These are phyloP conservation scores for Phytophthora ohioensis DNA, from an alignment of 352 stramenopile species.

Conservation along the genomic window DNA sequence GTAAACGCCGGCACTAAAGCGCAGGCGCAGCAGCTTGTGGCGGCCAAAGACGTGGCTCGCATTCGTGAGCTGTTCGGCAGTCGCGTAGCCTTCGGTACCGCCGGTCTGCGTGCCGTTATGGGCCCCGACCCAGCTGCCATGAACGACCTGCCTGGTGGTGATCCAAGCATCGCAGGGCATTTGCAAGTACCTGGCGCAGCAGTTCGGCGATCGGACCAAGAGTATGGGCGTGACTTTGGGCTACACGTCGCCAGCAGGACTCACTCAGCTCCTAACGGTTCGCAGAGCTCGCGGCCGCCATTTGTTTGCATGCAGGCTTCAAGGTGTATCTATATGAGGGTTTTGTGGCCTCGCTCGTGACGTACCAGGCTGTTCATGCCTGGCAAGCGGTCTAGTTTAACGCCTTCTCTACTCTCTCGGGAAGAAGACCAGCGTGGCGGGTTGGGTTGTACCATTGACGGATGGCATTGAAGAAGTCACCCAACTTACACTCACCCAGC, in stretches of 20 bases:
- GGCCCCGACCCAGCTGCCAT: slow-evolving; percentile 87
- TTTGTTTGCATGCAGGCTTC: slow-evolving; percentile 83
- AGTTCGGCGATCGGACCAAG: slow-evolving; percentile 80
- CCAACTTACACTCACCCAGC: too few relatives aligned
- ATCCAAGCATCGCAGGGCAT: slow-evolving; percentile 94
- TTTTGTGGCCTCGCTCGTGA: slow-evolving; percentile 95
- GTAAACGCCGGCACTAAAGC: slow-evolving; percentile 81
- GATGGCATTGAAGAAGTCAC: too few relatives aligned
- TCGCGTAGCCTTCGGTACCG: slow-evolving; percentile 93
- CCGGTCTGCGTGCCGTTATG: slow-evolving; percentile 92
- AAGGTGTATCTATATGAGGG: slow-evolving; percentile 92
- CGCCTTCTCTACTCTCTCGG: too few relatives aligned
- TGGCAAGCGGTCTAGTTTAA: too few relatives aligned
- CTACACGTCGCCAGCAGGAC: slow-evolving; percentile 86
- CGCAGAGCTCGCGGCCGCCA: slow-evolving; percentile 83
- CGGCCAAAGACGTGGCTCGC: slow-evolving; percentile 51
- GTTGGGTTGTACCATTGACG: too few relatives aligned
- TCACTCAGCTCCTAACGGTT: slow-evolving; percentile 91
- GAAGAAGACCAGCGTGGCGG: too few relatives aligned
- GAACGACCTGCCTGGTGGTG: slow-evolving; percentile 93
- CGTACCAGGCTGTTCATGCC: slow-evolving; percentile 30
- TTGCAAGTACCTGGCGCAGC: slow-evolving; percentile 81
- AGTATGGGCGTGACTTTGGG: slow-evolving; percentile 88
- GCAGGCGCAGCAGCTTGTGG: slow-evolving; percentile 73
- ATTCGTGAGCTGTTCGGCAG: slow-evolving; percentile 81